These are phyloP conservation scores for Venturia effusa DNA, from an alignment of 2,329 filamentous ascomycete species.

Conservation along the genomic window DNA sequence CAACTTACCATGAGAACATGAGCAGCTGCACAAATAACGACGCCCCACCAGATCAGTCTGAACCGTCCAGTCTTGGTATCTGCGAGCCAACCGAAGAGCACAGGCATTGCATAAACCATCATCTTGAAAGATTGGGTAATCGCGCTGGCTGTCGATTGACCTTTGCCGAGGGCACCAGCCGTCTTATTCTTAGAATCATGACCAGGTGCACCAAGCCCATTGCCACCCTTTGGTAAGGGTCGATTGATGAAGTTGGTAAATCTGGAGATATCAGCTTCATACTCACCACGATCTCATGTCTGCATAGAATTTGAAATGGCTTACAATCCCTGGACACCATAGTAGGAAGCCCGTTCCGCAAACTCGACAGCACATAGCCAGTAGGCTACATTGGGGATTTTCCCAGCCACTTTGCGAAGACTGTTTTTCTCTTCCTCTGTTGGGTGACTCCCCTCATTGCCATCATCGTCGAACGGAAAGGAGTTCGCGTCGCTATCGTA, in stretches of 20 bases:
- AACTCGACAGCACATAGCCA: conserved; percentile 49
- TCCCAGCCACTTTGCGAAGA: conserved; percentile 39
- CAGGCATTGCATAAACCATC: conserved; percentile 46
- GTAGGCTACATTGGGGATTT: conserved; percentile 42
- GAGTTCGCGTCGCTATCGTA: neutral
- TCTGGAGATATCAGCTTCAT: neutral
- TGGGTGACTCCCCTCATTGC: conserved; percentile 20
- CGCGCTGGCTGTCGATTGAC: neutral
- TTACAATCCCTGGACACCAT: conserved; percentile 32
- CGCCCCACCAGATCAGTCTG: conserved; percentile 28
- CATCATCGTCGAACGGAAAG: conserved; percentile 6
- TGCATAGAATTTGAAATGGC: no score
- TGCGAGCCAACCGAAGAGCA: conserved; percentile 35
- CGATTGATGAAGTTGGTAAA: conserved; percentile 8
- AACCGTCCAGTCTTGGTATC: conserved; percentile 33
- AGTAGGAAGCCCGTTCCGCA: conserved; percentile 51
- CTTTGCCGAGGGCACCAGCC: conserved; percentile 7
- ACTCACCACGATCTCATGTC: neutral
- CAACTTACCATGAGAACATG: conserved; percentile 21
- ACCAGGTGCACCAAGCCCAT: conserved; percentile 8
- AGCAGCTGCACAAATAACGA: conserved; percentile 22
- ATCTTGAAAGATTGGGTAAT: conserved; percentile 34
- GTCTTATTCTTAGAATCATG: neutral
- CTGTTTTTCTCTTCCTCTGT: conserved; percentile 36
- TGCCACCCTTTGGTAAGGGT: conserved; percentile 9